Evolutionary conservation across 2,329 filamentous ascomycete species (phyloP).

Genomic region (Thermomyces lanuginosus): DNA sequence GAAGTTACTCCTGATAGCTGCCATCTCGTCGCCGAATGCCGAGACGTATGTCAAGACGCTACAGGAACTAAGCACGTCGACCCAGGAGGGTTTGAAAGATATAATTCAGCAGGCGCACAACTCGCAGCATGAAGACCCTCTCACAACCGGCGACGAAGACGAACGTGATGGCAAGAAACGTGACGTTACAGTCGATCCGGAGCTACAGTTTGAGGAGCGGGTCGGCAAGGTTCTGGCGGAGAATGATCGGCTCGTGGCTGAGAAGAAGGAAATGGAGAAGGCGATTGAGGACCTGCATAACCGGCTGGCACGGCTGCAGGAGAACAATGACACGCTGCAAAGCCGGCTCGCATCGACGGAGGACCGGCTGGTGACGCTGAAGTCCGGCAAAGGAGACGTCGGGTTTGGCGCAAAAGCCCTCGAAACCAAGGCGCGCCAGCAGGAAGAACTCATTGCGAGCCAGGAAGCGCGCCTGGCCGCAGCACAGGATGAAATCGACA

Average conservation of each 20-base stretch:
- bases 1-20: slow-evolving; percentile 46
- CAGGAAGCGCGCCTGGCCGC: slow-evolving; percentile 51
- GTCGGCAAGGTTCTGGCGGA: slow-evolving; percentile 33
- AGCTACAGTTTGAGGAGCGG: slow-evolving; percentile 33
- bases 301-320: slow-evolving; percentile 39
- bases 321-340: slow-evolving; percentile 32
- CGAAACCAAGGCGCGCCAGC: slow-evolving; percentile 39
- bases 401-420: slow-evolving; percentile 30
- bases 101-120: slow-evolving; percentile 33
- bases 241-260: slow-evolving; percentile 42
- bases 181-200: slow-evolving; percentile 25
- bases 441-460: slow-evolving; percentile 53
- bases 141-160: slow-evolving; percentile 22
- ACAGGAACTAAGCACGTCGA: slow-evolving; percentile 26
- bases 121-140: slow-evolving; percentile 21
- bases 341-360: slow-evolving; percentile 30
- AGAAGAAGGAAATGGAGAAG: slow-evolving; percentile 34
- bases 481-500: slow-evolving; percentile 28
- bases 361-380: slow-evolving; percentile 37
- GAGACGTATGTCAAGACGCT: slow-evolving; percentile 38
- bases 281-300: slow-evolving; percentile 40
- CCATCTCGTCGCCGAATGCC: slow-evolving; percentile 41
- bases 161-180: slow-evolving; percentile 21
- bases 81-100: slow-evolving; percentile 30
- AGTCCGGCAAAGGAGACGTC: slow-evolving; percentile 30